Percentiles rank a stretch among this genome's conserved stretches.
These are phyloP conservation scores for Phialophora expanda DNA, from an alignment of 2,329 filamentous ascomycete species.

Conservation along the genomic window DNA sequence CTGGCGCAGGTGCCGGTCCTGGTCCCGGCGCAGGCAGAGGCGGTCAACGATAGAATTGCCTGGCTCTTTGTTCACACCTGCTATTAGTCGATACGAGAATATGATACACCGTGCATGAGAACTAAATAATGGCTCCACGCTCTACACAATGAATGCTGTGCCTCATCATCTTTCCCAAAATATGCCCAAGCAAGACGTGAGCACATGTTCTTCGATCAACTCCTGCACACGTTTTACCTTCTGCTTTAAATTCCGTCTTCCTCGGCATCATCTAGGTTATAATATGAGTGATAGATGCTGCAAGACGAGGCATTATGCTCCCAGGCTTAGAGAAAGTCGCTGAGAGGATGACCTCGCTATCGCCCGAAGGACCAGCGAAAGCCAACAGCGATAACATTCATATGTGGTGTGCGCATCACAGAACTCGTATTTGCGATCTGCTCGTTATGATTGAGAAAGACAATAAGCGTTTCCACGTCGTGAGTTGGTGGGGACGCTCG, in stretches of 20 bases:
- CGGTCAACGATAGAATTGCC: slow-evolving; percentile 19
- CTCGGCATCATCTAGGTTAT: neutral
- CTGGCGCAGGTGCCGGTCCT: slow-evolving; percentile 48
- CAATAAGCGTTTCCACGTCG: neutral
- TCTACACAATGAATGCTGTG: neutral
- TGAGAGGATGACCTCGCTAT: slow-evolving; percentile 22
- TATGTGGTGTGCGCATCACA: slow-evolving; percentile 13
- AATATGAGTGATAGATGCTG: slow-evolving; percentile 24
- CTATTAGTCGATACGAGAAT: slow-evolving; percentile 26
- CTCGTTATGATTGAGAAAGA: neutral
- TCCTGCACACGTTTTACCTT: neutral
- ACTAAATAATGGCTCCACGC: neutral
- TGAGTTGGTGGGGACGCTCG: neutral
- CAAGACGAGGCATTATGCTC: slow-evolving; percentile 22
- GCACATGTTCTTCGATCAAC: too few relatives aligned
- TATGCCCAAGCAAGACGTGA: neutral
- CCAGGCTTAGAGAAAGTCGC: slow-evolving; percentile 23
- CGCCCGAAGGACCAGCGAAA: slow-evolving; percentile 16
- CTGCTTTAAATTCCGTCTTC: neutral
- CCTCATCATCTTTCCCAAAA: neutral
- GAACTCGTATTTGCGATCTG: neutral
- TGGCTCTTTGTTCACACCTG: slow-evolving; percentile 2
- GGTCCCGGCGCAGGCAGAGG: slow-evolving; percentile 38
- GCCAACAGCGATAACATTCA: slow-evolving; percentile 26
- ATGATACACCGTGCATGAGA: slow-evolving; percentile 25